Conservation (phyloP, 129 eudicot species). For the carrot (Daucus carota) region DNA sequence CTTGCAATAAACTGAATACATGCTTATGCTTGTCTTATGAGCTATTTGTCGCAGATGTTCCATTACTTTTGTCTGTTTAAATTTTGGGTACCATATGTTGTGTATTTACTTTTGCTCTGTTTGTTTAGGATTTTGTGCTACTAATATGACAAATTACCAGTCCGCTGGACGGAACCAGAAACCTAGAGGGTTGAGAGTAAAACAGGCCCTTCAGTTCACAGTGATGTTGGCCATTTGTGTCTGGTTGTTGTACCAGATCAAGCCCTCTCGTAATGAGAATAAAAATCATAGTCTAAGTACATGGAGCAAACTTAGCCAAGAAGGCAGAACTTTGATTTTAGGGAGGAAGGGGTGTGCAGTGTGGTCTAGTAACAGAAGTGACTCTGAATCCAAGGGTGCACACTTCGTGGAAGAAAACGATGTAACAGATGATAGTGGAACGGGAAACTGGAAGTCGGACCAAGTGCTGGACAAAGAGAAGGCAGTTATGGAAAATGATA, state of each 20-base stretch:
- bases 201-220: slow-evolving; percentile 14
- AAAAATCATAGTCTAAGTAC: not conserved
- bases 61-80: not conserved
- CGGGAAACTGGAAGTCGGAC: not conserved
- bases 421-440: not conserved
- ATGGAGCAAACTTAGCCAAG: slow-evolving; percentile 3
- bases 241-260: slow-evolving; percentile 30
- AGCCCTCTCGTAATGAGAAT: not conserved
- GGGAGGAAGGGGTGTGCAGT: slow-evolving; percentile 23
- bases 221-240: slow-evolving; percentile 19
- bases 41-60: not conserved
- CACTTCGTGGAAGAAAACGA: not conserved
- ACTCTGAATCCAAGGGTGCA: not conserved
- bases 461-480: not conserved
- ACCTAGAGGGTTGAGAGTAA: slow-evolving; percentile 7
- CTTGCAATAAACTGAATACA: not conserved
- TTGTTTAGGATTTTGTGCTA: not conserved
- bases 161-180: slow-evolving; percentile 12
- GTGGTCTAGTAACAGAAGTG: not conserved
- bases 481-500: not conserved
- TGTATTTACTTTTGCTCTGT: not conserved
- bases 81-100: not conserved
- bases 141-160: slow-evolving; percentile 18
- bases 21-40: not conserved
- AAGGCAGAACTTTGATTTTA: not conserved